Evolutionary conservation across 805 yeast genomes (phyloP), one percentile per base, ranked within the genome.

Genomic region (Starmerella geochares): DNA sequence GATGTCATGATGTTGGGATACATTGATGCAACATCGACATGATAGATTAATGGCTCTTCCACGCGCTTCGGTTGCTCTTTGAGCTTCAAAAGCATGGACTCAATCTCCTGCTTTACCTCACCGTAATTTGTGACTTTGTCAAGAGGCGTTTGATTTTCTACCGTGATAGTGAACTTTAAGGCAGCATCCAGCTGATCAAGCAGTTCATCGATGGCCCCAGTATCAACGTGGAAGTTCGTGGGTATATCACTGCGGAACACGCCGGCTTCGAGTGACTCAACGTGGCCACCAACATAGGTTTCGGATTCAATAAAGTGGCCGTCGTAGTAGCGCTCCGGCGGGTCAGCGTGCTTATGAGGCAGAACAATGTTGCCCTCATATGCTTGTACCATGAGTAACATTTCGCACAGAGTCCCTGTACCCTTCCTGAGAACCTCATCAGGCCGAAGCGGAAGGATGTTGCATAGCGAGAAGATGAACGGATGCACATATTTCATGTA

Each of bases 21-120:
- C 99, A 92, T 92, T 1, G 98, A 92, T 0, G 99, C 96, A 46
- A 92, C 99, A 71, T 92, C 99, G 32, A 94, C 95, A 62, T 92
- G 99, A 60, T 94, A 92, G 55, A 92, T 92, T 42, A 85, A 70
- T 0, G 99, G 99, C 10, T 71, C 70, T 60, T 92, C 97, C 11
- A 65, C 64, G 57, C 96, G 72, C 32, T 71, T 71, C 1, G 90
- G 88, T 33, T 73, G 73, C 1, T 70, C 64, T 53, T 77, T 79
- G 46, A 92, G 66, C 2, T 73, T 83, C n/a, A 73, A 51, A 13
- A 92, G 69, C 57, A 72, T 70, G 0, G 61, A 57, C 37, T 72
- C 73, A 50, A 94, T 80, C 33, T 75, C 68, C 5, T 76, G 66
- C 60, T 78, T 75, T 17, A 92, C 74, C 57, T 84, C 94, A 10